These are phyloP conservation scores for Aspergillus ostianus DNA, from an alignment of 495 filamentous ascomycete species.

Conservation along the genomic window DNA sequence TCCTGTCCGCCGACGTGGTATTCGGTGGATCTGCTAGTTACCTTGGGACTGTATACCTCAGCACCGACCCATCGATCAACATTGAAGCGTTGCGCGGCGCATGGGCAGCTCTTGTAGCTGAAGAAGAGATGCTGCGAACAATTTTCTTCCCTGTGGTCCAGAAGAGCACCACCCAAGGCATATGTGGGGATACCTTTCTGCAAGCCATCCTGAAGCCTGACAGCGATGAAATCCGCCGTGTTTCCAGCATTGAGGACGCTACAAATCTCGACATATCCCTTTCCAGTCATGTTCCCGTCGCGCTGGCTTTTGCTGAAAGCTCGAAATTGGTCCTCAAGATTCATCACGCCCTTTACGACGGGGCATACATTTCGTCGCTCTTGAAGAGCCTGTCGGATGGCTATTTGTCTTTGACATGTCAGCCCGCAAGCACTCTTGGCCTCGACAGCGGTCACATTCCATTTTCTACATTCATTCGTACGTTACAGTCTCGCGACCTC, in stretches of 20 bases:
- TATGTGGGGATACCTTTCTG: constrained; percentile 4
- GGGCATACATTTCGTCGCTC: constrained; percentile 5
- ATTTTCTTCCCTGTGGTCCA: background rate
- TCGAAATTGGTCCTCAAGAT: background rate
- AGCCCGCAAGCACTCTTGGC: background rate
- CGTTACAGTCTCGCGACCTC: background rate
- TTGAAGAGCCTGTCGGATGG: constrained; percentile 1
- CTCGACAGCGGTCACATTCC: background rate
- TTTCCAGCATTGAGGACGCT: background rate
- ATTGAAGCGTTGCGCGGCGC: background rate
- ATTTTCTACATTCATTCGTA: constrained; percentile 3
- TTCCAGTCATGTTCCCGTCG: background rate
- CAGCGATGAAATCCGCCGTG: background rate
- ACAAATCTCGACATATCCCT: background rate
- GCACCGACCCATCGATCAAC: background rate
- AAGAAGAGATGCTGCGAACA: constrained; percentile 9
- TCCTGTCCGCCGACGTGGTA: background rate
- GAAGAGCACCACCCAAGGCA: background rate
- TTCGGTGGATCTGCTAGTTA: background rate
- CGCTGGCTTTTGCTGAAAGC: background rate
- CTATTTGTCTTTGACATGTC: background rate
- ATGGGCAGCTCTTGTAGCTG: constrained; percentile 1
- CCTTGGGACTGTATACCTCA: background rate
- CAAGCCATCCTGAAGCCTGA: constrained; percentile 3
- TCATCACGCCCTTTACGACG: constrained; percentile 10